A percentile compares a stretch with the other conserved stretches of the same genome.
Evolutionary conservation across 2,329 filamentous ascomycete species (phyloP).

Genomic region (Aspergillus sp.): DNA sequence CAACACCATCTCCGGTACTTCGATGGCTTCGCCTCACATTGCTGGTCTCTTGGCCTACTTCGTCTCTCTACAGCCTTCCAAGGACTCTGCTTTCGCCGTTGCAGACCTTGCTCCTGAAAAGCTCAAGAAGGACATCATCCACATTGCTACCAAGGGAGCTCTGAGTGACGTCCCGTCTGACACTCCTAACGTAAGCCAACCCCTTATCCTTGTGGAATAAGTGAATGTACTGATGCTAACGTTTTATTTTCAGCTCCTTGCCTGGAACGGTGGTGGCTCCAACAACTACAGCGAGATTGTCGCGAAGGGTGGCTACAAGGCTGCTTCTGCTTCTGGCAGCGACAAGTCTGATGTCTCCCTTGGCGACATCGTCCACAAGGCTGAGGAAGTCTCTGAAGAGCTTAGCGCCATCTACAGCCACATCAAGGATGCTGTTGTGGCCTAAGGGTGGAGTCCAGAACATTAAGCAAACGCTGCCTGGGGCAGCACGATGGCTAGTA

Average conservation of each 20-base stretch:
- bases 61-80: conserved; percentile 85
- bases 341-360: conserved; percentile 26
- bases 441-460: conserved; percentile 22
- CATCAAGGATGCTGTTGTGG: conserved; percentile 32
- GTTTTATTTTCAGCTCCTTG: conserved; percentile 54
- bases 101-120: conserved; percentile 84
- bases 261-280: conserved; percentile 96
- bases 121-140: conserved; percentile 82
- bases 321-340: conserved; percentile 16
- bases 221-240: conserved; percentile 15
- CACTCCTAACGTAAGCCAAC: conserved; percentile 65
- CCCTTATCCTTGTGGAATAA: background rate
- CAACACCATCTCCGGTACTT: conserved; percentile 99
- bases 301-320: conserved; percentile 62
- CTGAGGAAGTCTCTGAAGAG: conserved; percentile 38
- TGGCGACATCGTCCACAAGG: conserved; percentile 39
- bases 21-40: conserved; percentile 97
- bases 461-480: conserved; percentile 4
- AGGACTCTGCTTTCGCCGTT: conserved; percentile 85
- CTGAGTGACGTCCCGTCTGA: conserved; percentile 74
- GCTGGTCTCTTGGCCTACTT: conserved; percentile 95
- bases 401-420: conserved; percentile 43
- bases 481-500: conserved; percentile 1
- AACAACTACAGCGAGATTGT: conserved; percentile 85
- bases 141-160: conserved; percentile 68